Evolutionary conservation across 2,329 filamentous ascomycete species (phyloP), one percentile per base, ranked within the genome.

Genomic region (Fusarium stilboides): DNA sequence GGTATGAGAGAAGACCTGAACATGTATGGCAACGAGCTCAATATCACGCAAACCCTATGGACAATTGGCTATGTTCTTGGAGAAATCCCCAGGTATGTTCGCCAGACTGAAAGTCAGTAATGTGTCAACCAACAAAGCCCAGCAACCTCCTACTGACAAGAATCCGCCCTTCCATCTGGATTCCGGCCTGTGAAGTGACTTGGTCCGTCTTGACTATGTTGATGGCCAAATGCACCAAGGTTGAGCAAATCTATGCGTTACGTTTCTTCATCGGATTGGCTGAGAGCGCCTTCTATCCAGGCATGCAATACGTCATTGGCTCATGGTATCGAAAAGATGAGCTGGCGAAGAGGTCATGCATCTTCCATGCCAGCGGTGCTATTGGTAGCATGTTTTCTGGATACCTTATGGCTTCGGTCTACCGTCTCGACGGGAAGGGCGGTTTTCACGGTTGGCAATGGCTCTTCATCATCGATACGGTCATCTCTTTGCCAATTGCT

Each of bases 51-150:
- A 57, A 84, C 86, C 0, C 83, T 81, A 28, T 91, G 87, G 83
- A 89, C 86, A 0, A 80, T 87, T 1, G 89, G 89, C 24, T 91
- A 90, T 68, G 84, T 88, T 0, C 78, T 90, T 72, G 80, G 80
- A 1, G 77, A 82, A 36, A 75, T 78, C 34, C 79, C 80, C 2
- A 77, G 73, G 75, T 73, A 62, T 20, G 49, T 15, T 4, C 1
- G 4, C 5, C 0, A 31, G 10, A 13, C 13, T 13, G 28, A 31
- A 12, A 13, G 10, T 5, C 19, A 13, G 17, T 2, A 6, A 7
- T 14, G 2, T 2, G 0, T 24, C 6, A 4, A 14, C 47, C 71
- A 3, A 71, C 17, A 2, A 7, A 1, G 17, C 1, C 10, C 3
- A 77, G 75, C 12, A 77, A 77, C n/a, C 69, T 83, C 22, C 69